Conservation (phyloP, 169 alveolate species). For the Eimeria sp. region DNA sequence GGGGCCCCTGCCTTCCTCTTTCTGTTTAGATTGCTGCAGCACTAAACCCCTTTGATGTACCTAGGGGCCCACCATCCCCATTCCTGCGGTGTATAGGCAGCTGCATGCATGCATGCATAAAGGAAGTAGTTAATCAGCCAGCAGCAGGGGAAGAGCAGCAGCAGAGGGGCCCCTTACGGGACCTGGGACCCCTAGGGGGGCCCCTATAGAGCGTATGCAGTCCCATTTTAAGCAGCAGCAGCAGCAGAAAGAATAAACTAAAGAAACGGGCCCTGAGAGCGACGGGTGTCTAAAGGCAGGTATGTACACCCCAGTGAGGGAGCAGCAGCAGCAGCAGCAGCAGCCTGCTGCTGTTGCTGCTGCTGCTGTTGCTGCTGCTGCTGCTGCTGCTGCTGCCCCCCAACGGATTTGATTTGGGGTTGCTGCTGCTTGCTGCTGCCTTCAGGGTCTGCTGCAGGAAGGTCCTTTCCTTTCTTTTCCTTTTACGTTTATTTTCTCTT, state of each 20-base stretch:
- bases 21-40: neutral
- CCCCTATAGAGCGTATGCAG: neutral
- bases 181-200: conserved; percentile 5
- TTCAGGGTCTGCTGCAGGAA: neutral
- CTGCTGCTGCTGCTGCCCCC: conserved; percentile 45
- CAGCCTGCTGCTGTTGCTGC: neutral
- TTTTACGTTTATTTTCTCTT: neutral
- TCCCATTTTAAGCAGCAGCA: neutral
- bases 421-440: neutral
- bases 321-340: too few species aligned
- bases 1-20: neutral
- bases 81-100: neutral
- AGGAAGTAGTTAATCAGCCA: neutral
- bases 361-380: neutral
- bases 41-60: neutral
- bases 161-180: neutral
- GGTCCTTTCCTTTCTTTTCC: neutral
- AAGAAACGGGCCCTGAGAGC: neutral
- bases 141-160: neutral
- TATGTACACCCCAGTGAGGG: too few species aligned
- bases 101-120: neutral
- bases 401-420: neutral
- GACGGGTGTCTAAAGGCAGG: neutral
- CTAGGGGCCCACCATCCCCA: too few species aligned
- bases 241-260: neutral